A percentile compares a stretch with the other conserved stretches of the same genome.
These are phyloP conservation scores for Cyathus striatus DNA, from an alignment of 768 basidiomycete genomes.

Conservation along the genomic window DNA sequence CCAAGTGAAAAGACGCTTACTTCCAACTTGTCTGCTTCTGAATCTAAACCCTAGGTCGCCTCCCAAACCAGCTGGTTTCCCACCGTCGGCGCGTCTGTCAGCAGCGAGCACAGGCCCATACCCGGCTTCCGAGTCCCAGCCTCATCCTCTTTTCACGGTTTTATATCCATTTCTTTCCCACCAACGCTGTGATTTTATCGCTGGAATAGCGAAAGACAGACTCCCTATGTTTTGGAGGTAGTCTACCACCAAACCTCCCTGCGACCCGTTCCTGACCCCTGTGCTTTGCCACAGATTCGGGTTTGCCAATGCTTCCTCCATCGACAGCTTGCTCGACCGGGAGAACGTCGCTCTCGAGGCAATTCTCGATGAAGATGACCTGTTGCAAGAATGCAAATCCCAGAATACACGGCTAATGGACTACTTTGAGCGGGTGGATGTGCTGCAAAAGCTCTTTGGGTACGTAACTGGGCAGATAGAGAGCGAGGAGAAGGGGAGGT, in stretches of 20 bases:
- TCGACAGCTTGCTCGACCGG: constrained; percentile 88
- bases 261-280: constrained; percentile 20
- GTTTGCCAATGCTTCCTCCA: constrained; percentile 82
- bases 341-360: constrained; percentile 87
- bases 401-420: constrained; percentile 88
- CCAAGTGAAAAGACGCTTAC: no score
- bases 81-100: no score
- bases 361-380: constrained; percentile 89
- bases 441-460: constrained; percentile 72
- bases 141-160: no score
- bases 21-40: no score
- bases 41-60: no score
- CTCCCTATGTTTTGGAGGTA: constrained; percentile 52
- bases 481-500: constrained; percentile 68
- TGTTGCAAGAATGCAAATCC: constrained; percentile 92
- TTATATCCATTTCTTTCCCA: no score
- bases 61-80: no score
- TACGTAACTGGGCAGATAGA: constrained; percentile 89
- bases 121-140: no score
- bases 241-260: constrained; percentile 24
- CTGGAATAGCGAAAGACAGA: no score
- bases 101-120: no score
- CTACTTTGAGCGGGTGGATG: constrained; percentile 79
- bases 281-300: constrained; percentile 63
- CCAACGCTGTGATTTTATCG: no score